These are phyloP conservation scores for Calycina marina DNA, from an alignment of 2,329 filamentous ascomycete species.

Conservation along the genomic window DNA sequence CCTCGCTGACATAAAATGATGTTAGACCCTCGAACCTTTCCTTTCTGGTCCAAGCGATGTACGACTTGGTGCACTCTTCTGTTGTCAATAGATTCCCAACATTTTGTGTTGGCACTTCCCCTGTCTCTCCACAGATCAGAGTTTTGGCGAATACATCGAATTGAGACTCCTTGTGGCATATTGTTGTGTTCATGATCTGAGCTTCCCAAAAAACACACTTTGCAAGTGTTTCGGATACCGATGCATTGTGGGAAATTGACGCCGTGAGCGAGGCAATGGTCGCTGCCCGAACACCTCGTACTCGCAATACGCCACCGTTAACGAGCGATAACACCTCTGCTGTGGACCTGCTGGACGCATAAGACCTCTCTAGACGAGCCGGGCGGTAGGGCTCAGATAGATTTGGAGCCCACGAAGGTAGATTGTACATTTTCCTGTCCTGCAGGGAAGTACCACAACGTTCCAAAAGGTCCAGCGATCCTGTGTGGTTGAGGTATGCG, in stretches of 20 bases:
- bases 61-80: not conserved
- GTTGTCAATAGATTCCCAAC: not conserved
- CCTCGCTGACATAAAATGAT: not conserved
- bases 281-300: not conserved
- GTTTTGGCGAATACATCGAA: not conserved
- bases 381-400: not conserved
- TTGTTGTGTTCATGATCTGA: not conserved
- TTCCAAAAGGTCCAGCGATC: not conserved
- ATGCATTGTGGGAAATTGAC: not conserved
- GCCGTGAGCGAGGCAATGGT: not conserved
- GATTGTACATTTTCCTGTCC: not conserved
- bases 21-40: not conserved
- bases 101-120: not conserved
- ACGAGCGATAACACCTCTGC: not conserved
- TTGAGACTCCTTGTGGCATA: not conserved
- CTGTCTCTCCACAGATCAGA: not conserved
- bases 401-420: slow-evolving; percentile 1
- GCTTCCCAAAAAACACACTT: not conserved
- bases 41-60: not conserved
- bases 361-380: not conserved
- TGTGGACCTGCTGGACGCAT: not conserved
- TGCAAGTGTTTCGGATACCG: not conserved
- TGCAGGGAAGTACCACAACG: no score
- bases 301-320: not conserved
- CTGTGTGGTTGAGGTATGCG: not conserved